Conservation (phyloP, 768 basidiomycete genomes). For the Amanita rubescens region DNA sequence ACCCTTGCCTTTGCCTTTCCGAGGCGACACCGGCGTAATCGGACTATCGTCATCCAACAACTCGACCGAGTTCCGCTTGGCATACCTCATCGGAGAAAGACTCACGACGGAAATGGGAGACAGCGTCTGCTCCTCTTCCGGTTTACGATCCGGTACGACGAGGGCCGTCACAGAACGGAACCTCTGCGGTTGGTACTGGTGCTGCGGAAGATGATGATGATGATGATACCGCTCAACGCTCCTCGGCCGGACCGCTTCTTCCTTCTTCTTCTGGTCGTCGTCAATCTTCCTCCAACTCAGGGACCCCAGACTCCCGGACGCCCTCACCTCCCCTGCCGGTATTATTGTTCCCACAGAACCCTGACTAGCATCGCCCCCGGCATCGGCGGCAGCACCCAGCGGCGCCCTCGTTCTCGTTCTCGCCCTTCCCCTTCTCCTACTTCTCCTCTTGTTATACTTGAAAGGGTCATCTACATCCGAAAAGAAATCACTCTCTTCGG, state of each 20-base stretch:
- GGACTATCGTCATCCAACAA: neutral
- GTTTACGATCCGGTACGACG: too few relatives aligned
- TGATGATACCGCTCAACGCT: neutral
- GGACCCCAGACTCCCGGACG: slow-evolving; percentile 1
- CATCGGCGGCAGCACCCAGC: neutral
- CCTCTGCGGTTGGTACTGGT: neutral
- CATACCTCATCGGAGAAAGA: slow-evolving; percentile 5
- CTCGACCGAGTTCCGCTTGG: slow-evolving; percentile 1
- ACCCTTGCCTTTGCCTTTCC: neutral
- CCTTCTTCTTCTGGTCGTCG: too few relatives aligned
- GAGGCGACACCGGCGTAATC: neutral
- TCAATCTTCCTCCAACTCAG: neutral
- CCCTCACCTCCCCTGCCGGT: neutral
- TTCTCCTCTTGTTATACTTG: slow-evolving; percentile 10
- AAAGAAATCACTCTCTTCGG: slow-evolving; percentile 3
- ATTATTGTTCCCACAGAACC: too few relatives aligned
- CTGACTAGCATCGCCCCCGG: too few relatives aligned
- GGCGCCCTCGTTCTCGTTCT: neutral
- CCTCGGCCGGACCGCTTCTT: neutral
- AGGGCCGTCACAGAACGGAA: too few relatives aligned
- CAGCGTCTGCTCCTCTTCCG: too few relatives aligned
- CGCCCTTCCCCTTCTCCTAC: slow-evolving; percentile 4
- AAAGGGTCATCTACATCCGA: slow-evolving; percentile 5
- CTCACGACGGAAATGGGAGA: neutral
- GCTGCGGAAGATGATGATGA: too few relatives aligned